Evolutionary conservation across 73 alveolate genomes (phyloP), one percentile per base, ranked within the genome.

Genomic region (Tetrahymena borealis): DNA sequence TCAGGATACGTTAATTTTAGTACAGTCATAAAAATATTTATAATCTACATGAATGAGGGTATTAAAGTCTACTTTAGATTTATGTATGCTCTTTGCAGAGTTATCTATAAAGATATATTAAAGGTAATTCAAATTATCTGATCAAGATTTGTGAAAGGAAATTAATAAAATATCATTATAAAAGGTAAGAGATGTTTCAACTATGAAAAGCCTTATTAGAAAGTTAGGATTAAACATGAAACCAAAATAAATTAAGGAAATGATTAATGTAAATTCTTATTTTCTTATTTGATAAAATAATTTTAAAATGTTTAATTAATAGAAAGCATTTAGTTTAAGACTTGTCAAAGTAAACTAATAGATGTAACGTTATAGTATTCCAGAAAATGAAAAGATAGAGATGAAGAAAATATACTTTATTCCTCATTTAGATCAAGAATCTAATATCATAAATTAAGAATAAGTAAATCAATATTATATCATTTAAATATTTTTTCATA

Each of bases 41-140:
- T 93, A 32, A 93, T 93, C 0, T 93, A 93, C 78, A 28, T 93
- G 91, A 93, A 93, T 79, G 95, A 93, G 33, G 95, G 95, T 24
- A 93, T 93, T 12, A 93, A 93, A 32, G 78, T 93, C 20, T 93
- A 93, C 79, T 93, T 93, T 93, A 93, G 95, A 85, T 39, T 93
- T 16, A 79, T 93, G 78, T 93, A 93, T 39, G 91, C 95, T 39
- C 40, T 85, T 11, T 85, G 90, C 9, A 78, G 95, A 39, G 90
- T 32, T 16, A 85, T 93, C 7, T 20, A 85, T 33, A 43, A 78
- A 33, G 95, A 93, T 32, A 32, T 93, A 10, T 33, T 33, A 28
- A 39, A 39, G 32, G 77, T 20, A 39, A 39, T 15, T 39, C 90
- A 28, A 20, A 13, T 24, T 12, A 37, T 11, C n/a, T 28, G 32